phyloP scores from a whole-genome alignment of 768 basidiomycete genomes.

The Pisolithus orientalis region DNA sequence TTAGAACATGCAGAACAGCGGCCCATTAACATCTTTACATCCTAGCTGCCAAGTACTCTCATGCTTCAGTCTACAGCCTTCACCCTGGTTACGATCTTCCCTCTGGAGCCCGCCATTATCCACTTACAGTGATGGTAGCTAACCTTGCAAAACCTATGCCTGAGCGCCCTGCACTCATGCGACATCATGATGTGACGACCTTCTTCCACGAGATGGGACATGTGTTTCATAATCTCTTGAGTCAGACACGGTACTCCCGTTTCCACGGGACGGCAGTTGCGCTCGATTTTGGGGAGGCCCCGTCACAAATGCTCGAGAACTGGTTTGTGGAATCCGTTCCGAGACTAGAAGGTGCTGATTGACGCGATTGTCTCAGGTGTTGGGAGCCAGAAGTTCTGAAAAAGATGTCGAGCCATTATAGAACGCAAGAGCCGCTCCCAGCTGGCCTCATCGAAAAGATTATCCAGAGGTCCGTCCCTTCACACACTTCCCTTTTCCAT shows the following conservation, averaged over 20 bases:
- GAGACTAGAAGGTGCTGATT: background rate
- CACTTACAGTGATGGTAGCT: conserved; percentile 81
- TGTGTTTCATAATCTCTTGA: conserved; percentile 64
- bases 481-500: background rate
- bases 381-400: conserved; percentile 77
- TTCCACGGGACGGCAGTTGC: conserved; percentile 85
- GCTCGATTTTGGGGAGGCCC: conserved; percentile 82
- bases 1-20: background rate
- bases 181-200: conserved; percentile 80
- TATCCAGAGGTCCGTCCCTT: conserved; percentile 56
- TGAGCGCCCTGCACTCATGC: conserved; percentile 76
- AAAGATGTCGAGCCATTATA: conserved; percentile 73
- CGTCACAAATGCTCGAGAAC: conserved; percentile 89
- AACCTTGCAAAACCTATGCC: conserved; percentile 84
- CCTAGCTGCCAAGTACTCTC: conserved; percentile 70
- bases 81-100: conserved; percentile 56
- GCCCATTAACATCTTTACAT: background rate
- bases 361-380: conserved; percentile 39
- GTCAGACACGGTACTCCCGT: conserved; percentile 59
- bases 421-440: conserved; percentile 65
- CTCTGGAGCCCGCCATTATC: conserved; percentile 61
- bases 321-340: conserved; percentile 42
- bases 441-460: conserved; percentile 72
- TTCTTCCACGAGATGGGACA: conserved; percentile 92
- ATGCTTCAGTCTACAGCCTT: conserved; percentile 82